Base-by-base conservation (phyloP, 495 filamentous ascomycete species). In the Neurospora sp. region DNA sequence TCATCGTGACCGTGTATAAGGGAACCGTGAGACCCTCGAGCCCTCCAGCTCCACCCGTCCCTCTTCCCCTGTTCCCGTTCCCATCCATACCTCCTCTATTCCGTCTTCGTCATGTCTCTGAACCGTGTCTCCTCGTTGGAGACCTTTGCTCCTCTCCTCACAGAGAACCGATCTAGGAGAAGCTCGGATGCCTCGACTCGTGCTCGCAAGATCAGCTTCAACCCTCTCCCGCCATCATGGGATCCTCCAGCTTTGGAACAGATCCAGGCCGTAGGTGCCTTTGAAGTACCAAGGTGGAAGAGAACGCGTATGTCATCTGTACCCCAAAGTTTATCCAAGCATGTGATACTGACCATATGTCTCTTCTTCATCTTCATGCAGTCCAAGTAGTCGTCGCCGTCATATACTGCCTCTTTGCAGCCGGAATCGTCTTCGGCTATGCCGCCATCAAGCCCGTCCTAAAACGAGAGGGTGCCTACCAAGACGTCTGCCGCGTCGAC, bases 371-470 rank as follows among this genome's bases (percentile, higher is more conserved):
- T 1, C 42, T 18, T 10, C 27, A 31, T 70, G 71, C 71, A 88
- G 86, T 88, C 74, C 91, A 93, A 81, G 87, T 93, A 27, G 79
- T 79, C 16, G 81, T 88, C 46, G 90, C 91, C 16, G 91, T 94
- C 2, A 76, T 94, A 2, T 95, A 93, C 80, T 97, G 93, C 82
- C 88, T 97, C 48, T 86, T 96, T 46, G 88, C 92, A 1, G 92
- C 93, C 11, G 93, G 93, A 11, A 81, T 93, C 48, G 90, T 96
- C 23, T 96, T 96, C 78, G 91, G 92, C 35, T 96, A 92, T 81
- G 93, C 93, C 40, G 93, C 93, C 42, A 81, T 96, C 72, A 96
- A 96, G 78, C 92, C 93, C 1, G 89, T 95, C 4, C 82, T 96
- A 71, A 91, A 94, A 71, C 79, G 84, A 71, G 92, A 95, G 81